phyloP scores from a whole-genome alignment of 257 asterid genomes.

The Penstemon newberryi region DNA sequence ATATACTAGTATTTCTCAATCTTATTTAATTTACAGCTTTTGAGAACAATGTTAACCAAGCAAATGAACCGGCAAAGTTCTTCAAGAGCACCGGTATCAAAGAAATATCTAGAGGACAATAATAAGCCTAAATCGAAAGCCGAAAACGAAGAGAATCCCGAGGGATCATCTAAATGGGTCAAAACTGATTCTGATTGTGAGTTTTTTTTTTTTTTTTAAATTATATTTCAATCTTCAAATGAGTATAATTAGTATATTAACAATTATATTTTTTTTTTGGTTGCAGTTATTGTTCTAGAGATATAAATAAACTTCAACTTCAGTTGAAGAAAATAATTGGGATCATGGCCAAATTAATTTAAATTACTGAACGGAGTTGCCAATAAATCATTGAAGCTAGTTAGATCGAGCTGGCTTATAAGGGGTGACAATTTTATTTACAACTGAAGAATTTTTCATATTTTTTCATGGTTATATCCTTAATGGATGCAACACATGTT shows the following conservation, averaged over 20 bases:
- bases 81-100: constrained; percentile 46
- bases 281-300: constrained; percentile 89
- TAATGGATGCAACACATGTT: constrained; percentile 54
- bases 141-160: constrained; percentile 41
- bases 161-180: constrained; percentile 72
- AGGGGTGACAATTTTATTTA: constrained; percentile 30
- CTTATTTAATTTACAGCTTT: constrained; percentile 46
- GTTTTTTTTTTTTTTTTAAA: constrained; percentile 18
- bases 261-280: neutral
- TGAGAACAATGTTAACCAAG: constrained; percentile 76
- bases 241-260: neutral
- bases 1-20: neutral
- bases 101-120: constrained; percentile 52
- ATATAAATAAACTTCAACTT: constrained; percentile 39
- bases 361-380: constrained; percentile 24
- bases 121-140: constrained; percentile 25
- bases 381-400: constrained; percentile 9
- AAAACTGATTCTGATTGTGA: constrained; percentile 88
- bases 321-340: constrained; percentile 18
- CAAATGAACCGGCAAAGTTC: constrained; percentile 56
- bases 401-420: constrained; percentile 17
- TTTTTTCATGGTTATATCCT: constrained; percentile 67
- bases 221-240: neutral
- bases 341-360: constrained; percentile 16
- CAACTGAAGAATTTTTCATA: constrained; percentile 22